These are phyloP conservation scores for Micractinium conductrix DNA, from an alignment of 139 green algal species.

Conservation along the genomic window DNA sequence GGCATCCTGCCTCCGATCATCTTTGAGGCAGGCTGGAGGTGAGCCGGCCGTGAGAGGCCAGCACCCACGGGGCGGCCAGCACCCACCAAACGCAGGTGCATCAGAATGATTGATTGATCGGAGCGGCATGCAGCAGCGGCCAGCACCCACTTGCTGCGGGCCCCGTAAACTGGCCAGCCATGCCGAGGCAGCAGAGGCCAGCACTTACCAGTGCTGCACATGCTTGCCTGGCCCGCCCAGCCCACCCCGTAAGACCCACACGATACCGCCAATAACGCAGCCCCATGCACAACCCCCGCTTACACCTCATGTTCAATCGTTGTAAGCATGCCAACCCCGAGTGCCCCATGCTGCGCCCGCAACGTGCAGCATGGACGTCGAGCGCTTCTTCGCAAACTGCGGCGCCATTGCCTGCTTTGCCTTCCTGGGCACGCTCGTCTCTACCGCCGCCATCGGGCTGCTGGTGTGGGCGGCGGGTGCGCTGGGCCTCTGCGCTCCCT, in stretches of 20 bases:
- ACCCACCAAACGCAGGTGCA: too few relatives aligned
- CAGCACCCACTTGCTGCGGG: background rate
- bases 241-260: too few relatives aligned
- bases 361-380: background rate
- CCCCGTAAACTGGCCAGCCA: background rate
- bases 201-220: background rate
- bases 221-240: background rate
- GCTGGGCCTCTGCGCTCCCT: constrained; percentile 42
- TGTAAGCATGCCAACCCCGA: background rate
- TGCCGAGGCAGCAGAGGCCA: background rate
- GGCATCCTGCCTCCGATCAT: constrained; percentile 77
- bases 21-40: constrained; percentile 66
- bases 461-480: constrained; percentile 55
- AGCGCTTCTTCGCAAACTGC: constrained; percentile 46
- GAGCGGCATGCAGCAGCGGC: too few relatives aligned
- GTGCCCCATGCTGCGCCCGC: background rate
- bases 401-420: constrained; percentile 32
- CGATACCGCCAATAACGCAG: too few relatives aligned
- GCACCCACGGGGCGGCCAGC: background rate
- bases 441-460: constrained; percentile 58
- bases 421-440: constrained; percentile 59
- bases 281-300: background rate
- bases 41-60: background rate
- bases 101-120: too few relatives aligned
- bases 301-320: too few relatives aligned